Base-by-base conservation (phyloP, 805 yeast species). In the Dipodascopsis uninucleata region DNA sequence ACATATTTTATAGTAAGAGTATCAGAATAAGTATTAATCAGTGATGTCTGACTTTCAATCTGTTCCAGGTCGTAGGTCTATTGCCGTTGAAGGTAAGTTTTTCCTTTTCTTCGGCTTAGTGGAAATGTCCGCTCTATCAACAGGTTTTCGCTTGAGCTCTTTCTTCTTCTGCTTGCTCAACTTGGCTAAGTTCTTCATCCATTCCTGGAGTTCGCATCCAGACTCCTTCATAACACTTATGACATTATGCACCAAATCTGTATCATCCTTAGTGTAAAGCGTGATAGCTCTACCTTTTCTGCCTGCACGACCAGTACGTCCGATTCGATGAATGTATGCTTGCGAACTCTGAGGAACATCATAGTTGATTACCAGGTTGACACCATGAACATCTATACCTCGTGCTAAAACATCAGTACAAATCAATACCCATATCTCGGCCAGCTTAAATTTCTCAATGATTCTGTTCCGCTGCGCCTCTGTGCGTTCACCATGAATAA, bases 241-340 rank as follows among this genome's bases (percentile, higher is more conserved):
- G 33, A 93, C 85, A 7, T 93, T 84, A 61, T 85, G 84, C 35
- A 93, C 75, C 1, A 84, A 78, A 45, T 75, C 63, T 3, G 76
- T 66, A 62, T 93, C 99, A 52, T 86, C 95, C 61, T 88, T 89
- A 21, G 98, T 90, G 69, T 85, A 93, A 55, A 89, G 81, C 0
- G 98, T 93, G 16, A 93, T 78, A 0, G 97, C 97, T 57, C 75
- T 75, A 45, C 99, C 98, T 6, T 68, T 59, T 49, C 83, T 78
- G 1, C 95, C 96, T 42, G 87, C 96, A 74, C 99, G 82, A 56
- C 98, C 99, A 1, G 98, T 90, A 73, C 99, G 83, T 66, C 99
- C 99, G 59, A 93, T 86, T 69, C 99, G 79, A 66, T 93, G 99
- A 36, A 93, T 96, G 63, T 93, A 93, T 0, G 96, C 82, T 65